These are phyloP conservation scores for Pythium myriotylum DNA, from an alignment of 352 stramenopile genomes.

Conservation along the genomic window DNA sequence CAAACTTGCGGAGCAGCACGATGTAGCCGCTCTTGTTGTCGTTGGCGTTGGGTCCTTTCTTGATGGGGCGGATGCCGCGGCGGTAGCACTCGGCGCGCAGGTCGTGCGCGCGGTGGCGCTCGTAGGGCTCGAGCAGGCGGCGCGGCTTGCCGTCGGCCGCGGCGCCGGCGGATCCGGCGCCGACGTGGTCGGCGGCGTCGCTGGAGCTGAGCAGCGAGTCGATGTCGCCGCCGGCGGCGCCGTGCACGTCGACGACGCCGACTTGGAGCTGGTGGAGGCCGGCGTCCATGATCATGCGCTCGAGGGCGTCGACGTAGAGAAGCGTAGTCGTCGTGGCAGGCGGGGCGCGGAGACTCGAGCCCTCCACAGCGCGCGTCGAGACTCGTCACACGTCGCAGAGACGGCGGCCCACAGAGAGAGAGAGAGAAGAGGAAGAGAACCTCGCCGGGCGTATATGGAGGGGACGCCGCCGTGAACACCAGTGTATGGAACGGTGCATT, in stretches of 20 bases:
- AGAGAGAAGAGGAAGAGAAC: conserved; percentile 4
- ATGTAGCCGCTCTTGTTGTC: conserved; percentile 88
- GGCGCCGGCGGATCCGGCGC: not conserved
- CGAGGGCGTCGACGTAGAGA: conserved; percentile 29
- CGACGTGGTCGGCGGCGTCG: conserved; percentile 25
- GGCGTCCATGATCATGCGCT: conserved; percentile 33
- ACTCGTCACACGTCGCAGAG: not conserved
- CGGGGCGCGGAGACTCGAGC: not conserved
- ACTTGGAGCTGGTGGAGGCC: conserved; percentile 28
- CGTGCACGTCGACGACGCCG: conserved; percentile 48
- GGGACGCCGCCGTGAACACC: not conserved
- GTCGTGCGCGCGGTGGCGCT: conserved; percentile 73
- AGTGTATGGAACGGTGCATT: too few relatives aligned
- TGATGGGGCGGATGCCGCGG: conserved; percentile 71
- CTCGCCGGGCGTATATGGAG: not conserved
- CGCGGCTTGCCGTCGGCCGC: conserved; percentile 22
- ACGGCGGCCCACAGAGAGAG: not conserved
- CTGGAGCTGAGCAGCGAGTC: conserved; percentile 63
- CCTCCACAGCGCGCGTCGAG: not conserved
- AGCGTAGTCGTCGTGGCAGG: conserved; percentile 23
- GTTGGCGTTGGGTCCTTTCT: conserved; percentile 83
- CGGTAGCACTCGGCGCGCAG: conserved; percentile 82
- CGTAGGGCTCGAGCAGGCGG: conserved; percentile 67
- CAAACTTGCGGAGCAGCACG: conserved; percentile 61
- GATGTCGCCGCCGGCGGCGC: conserved; percentile 48